Conservation (phyloP, 2,329 filamentous ascomycete species). For the Didymella exigua region DNA sequence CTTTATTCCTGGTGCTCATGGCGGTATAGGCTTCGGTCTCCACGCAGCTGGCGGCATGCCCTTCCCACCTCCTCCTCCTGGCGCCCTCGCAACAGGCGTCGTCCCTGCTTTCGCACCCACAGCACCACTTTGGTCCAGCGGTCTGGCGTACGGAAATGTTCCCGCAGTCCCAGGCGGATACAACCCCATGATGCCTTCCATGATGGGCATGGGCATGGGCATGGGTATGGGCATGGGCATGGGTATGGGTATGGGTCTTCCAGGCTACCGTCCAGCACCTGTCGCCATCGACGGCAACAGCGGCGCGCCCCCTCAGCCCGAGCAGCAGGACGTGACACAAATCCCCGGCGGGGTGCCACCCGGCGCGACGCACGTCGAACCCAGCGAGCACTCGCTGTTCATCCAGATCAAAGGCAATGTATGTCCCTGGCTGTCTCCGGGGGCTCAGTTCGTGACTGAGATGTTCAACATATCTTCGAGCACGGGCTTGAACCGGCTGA, state of each 20-base stretch:
- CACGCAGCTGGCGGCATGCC: conserved; percentile 26
- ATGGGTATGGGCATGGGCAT: conserved; percentile 5
- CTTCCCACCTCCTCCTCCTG: conserved; percentile 35
- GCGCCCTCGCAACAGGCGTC: conserved; percentile 25
- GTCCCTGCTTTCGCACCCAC: conserved; percentile 34
- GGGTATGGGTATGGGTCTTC: conserved; percentile 8
- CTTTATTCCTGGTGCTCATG: conserved; percentile 33
- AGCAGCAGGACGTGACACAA: conserved; percentile 32
- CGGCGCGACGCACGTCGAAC: conserved; percentile 35
- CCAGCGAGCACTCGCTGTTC: conserved; percentile 33
- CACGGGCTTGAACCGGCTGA: conserved; percentile 39
- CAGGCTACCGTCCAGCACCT: conserved; percentile 28
- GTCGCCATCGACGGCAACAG: conserved; percentile 31
- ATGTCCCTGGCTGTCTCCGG: conserved; percentile 40
- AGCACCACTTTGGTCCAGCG: conserved; percentile 29
- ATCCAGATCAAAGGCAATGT: conserved; percentile 36
- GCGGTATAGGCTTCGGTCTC: conserved; percentile 36
- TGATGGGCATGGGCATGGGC: conserved; percentile 17
- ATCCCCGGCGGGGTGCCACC: conserved; percentile 36
- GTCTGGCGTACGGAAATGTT: conserved; percentile 33
- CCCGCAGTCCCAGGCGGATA: conserved; percentile 20
- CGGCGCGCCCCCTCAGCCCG: conserved; percentile 25
- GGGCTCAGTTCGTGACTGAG: conserved; percentile 34
- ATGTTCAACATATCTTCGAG: conserved; percentile 27
- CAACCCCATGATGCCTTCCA: conserved; percentile 6